These are phyloP conservation scores for Cyberlindnera mycetangii DNA, from an alignment of 805 yeast genomes.

Conservation along the genomic window DNA sequence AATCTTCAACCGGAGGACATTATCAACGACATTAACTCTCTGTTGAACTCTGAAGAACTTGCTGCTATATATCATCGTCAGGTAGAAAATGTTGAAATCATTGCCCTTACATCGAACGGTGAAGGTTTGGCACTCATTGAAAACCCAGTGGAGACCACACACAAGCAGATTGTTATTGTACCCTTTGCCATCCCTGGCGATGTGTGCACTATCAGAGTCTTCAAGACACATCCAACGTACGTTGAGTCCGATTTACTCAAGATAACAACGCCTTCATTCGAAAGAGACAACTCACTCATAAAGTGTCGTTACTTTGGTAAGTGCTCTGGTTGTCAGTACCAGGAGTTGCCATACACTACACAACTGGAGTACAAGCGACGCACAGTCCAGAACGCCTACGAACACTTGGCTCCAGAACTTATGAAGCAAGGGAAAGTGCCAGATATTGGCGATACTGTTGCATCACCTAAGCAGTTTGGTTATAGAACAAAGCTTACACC, in stretches of 20 bases:
- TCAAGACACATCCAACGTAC: constrained; percentile 72
- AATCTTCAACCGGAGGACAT: constrained; percentile 44
- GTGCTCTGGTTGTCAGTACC: constrained; percentile 95
- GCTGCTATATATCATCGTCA: constrained; percentile 52
- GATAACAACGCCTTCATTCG: constrained; percentile 40
- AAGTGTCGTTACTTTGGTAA: constrained; percentile 84
- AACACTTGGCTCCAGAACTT: constrained; percentile 65
- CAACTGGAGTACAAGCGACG: constrained; percentile 72
- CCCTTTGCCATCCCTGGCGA: constrained; percentile 94
- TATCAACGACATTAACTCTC: constrained; percentile 60
- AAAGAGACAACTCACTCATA: constrained; percentile 55
- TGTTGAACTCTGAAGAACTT: constrained; percentile 55
- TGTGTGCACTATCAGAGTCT: constrained; percentile 61
- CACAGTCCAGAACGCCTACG: constrained; percentile 80
- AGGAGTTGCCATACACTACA: constrained; percentile 65
- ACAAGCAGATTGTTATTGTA: constrained; percentile 63
- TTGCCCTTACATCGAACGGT: constrained; percentile 70
- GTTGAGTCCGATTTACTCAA: constrained; percentile 72
- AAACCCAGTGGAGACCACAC: constrained; percentile 47
- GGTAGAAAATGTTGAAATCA: constrained; percentile 55
- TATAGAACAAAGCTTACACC: constrained; percentile 96
- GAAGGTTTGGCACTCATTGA: constrained; percentile 77
- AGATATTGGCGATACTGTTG: constrained; percentile 55
- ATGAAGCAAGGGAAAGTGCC: constrained; percentile 49
- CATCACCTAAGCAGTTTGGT: constrained; percentile 71